Evolutionary conservation across 108 stramenopile genomes (phyloP), one percentile per base, ranked within the genome.

Genomic region (Chaetoceros tenuissimus): DNA sequence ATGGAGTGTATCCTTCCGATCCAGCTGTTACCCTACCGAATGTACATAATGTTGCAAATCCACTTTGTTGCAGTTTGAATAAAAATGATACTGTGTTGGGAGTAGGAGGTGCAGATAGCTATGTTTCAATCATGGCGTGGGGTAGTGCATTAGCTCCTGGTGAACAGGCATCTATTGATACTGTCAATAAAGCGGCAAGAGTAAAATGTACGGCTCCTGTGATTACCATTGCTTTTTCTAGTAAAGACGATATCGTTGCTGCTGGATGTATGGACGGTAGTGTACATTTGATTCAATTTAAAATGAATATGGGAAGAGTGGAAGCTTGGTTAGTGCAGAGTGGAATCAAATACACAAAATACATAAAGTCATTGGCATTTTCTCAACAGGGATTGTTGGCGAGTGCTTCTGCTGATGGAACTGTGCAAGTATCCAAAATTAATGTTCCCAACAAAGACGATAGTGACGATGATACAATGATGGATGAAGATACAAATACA

Each of bases 191-290:
- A 18, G 64, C 80, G 3, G 55, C 63, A 18, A 54, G 48, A 13
- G 30, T 91, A 10, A 43, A 57, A 3, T 91, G 89, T 60, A 74
- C 59, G 10, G 86, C 73, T 28, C 90, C 90, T 5, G 79, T 87
- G 24, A 85, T 92, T 63, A 64, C 80, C 28, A 28, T 70, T 43
- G 75, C 78, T 17, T 86, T 92, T 75, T 75, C 83, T 34, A 67
- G 50, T 21, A 44, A 69, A 23, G 27, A 24, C 7, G 34, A 68
- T 0, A 63, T 86, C 48, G 67, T 85, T 24, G 90, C 86, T 1
- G 86, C 77, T 23, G 85, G 85, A 23, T 76, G 72, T 53, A 80
- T 80, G 75, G 90, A 92, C 61, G 90, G 90, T 22, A 68, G 74
- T 16, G 84, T 92, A 8, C 55, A 63, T 3, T 44, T 85, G 21